Evolutionary conservation across 2,329 filamentous ascomycete species (phyloP), one percentile per base, ranked within the genome.

Genomic region (Microdochium nivale): DNA sequence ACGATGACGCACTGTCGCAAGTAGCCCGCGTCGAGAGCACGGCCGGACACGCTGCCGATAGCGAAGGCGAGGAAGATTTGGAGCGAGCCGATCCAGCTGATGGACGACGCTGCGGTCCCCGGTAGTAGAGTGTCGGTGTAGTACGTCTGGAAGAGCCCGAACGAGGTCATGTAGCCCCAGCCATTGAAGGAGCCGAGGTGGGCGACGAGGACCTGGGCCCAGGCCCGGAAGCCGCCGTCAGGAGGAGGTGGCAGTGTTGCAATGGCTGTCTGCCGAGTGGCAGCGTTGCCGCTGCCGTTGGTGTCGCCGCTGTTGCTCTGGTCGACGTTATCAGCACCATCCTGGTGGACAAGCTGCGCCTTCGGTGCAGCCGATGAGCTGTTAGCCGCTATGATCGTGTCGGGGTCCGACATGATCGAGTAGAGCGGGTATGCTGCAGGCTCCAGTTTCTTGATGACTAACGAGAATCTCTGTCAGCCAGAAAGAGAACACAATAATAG

Each of bases 61-160:
- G 72, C 67, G 55, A 72, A 72, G 14, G 73, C 59, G 14, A 72
- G 58, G 53, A 70, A 74, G 33, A 70, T 58, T 54, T 74, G 70
- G 14, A 72, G 57, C n/a, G 62, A 62, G n/a, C 72, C 71, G n/a
- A 76, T 64, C 73, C 71, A 75, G 21, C 71, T 71, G 25, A 75
- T 68, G 25, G 64, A 60, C 1, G 67, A 69, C 1, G 68, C 62
- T 1, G 65, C 55, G 2, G 59, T 57, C 1, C 59, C 33, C 10
- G 40, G n/a, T 3, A 44, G 40, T n/a, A 55, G 53, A 50, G 53
- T 54, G 48, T 49, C 48, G 32, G 51, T 59, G 47, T 64, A 66
- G 52, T 65, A 65, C 21, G 58, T 55, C 50, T 67, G 63, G 49
- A 67, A 67, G 27, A 64, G 60, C 21, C 64, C 64, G 49, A 61